These are phyloP conservation scores for Linderina pennispora DNA, from an alignment of 192 early-diverging fungal species.

Conservation along the genomic window DNA sequence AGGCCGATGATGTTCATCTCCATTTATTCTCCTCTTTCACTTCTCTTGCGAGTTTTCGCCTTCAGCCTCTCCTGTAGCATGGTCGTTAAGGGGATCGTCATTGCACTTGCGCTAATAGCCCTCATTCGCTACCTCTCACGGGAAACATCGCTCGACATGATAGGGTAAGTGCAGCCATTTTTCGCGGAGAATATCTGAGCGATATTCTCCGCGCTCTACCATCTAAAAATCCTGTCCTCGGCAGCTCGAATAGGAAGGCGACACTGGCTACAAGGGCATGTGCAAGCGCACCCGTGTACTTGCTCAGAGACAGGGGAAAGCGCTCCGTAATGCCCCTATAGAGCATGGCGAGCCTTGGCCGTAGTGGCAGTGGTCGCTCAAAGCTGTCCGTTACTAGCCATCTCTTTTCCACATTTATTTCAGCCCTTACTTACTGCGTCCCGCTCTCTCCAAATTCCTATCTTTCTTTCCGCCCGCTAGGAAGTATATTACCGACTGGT, in stretches of 20 bases:
- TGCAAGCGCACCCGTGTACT: background rate
- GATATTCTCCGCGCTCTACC: no score
- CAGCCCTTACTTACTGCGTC: no score
- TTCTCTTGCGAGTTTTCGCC: no score
- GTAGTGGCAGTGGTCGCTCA: no score
- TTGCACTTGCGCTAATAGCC: background rate
- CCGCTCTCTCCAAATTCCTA: background rate
- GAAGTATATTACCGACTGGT: slow-evolving; percentile 15
- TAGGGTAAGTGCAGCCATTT: slow-evolving; percentile 6
- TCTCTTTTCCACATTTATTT: no score
- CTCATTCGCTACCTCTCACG: background rate
- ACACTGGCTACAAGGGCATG: background rate
- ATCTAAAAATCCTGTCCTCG: background rate
- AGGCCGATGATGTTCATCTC: no score
- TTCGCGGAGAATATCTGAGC: background rate
- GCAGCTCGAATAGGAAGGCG: background rate
- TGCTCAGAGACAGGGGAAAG: no score
- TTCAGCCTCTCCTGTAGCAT: no score
- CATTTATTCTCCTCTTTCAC: no score
- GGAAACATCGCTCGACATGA: background rate
- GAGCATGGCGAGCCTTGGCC: no score
- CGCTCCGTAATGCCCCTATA: no score
- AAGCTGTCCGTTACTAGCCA: no score
- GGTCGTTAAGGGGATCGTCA: background rate
- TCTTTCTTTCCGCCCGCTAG: background rate